Evolutionary conservation across 768 basidiomycete genomes (phyloP), one percentile per base, ranked within the genome.

Genomic region (Fomitopsis serialis): DNA sequence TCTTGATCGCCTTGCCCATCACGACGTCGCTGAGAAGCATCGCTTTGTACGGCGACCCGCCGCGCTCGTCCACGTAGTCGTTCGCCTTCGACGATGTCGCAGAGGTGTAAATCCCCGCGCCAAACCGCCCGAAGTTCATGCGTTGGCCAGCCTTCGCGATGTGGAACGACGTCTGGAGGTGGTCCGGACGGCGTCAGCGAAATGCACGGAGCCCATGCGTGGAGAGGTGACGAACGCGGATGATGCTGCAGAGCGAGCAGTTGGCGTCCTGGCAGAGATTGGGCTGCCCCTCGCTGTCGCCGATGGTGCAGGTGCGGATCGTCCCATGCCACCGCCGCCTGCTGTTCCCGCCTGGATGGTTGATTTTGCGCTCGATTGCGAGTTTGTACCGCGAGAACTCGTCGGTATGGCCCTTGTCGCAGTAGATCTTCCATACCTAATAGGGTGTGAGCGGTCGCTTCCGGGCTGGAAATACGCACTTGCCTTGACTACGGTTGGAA

Each of bases 61-160:
- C 35, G 15, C 13, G 8, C 24, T 60, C 58, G 2, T 2, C 10
- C 19, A 55, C 55, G 25, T 65, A 65, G 35, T 62, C 61, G 22
- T 64, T 59, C 37, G 63, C 63, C 55, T 65, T 64, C 7, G 61
- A 64, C 7, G 64, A 65, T 2, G 64, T 65, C 12, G 63, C 64
- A 17, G 64, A 62, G 15, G 63, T 64, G 44, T 65, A 65, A 29
- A 65, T 60, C 2, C 64, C 64, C 2, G 24, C 29, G 19, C 64
- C 64, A 43, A 65, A 65, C 10, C 63, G 58, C 29, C 57, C 59
- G 47, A 59, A 61, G 53, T 62, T 62, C 9, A 52, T 57, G 5
- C 59, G 34, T 24, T 53, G 19, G 9, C 55, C 50, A 4, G 42
- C 52, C 15, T 52, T 53, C 13, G 59, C 57, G 1, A 57, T 42